Conservation (phyloP, 306 rosid genomes). For the Canavalia ensiformis region DNA sequence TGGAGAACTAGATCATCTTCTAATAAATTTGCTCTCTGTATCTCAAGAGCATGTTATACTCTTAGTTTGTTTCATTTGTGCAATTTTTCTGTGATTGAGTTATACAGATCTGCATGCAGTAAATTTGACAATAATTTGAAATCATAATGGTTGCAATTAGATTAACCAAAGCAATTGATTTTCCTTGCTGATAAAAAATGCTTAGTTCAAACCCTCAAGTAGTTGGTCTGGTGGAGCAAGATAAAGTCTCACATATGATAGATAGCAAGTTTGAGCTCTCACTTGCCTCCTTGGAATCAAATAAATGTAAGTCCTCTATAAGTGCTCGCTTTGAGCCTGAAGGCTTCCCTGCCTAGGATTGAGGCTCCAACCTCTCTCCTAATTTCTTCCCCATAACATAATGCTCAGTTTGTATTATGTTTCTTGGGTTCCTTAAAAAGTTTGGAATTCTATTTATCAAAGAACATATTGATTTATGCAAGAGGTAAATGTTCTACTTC, state of each 20-base stretch:
- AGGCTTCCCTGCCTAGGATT: not conserved
- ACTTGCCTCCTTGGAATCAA: not conserved
- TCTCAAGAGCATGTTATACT: slow-evolving; percentile 2
- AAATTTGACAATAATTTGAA: not conserved
- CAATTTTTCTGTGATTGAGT: not conserved
- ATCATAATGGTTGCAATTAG: not conserved
- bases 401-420: slow-evolving; percentile 15
- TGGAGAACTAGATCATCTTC: slow-evolving; percentile 25
- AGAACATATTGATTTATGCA: not conserved
- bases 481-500: slow-evolving; percentile 4
- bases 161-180: slow-evolving; percentile 5
- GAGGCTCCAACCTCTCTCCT: not conserved
- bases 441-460: not conserved
- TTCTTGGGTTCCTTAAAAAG: slow-evolving; percentile 21
- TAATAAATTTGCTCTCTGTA: slow-evolving; percentile 10
- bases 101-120: not conserved
- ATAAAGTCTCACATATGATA: not conserved
- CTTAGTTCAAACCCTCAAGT: not conserved
- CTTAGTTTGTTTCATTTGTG: slow-evolving; percentile 22
- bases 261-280: not conserved
- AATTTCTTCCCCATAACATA: not conserved
- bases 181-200: not conserved
- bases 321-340: not conserved
- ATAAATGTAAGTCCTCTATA: not conserved
- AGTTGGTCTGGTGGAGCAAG: not conserved